phyloP scores from a whole-genome alignment of 2,329 filamentous ascomycete species.

The Verticillium isaacii region DNA sequence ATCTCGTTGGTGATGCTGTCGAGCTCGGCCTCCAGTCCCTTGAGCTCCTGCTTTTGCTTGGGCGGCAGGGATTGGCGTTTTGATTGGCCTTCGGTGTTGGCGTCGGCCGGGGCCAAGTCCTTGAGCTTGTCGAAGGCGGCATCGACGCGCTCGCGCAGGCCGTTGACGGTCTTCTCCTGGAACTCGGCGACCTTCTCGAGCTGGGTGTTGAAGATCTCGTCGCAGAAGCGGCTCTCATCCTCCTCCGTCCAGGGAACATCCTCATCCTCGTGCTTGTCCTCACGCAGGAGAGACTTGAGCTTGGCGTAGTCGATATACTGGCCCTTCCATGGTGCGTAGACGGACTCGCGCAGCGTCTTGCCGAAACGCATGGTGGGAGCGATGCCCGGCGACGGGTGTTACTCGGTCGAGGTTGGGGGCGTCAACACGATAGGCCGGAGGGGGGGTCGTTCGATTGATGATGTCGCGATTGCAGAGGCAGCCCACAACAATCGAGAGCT shows the following conservation, averaged over 20 bases:
- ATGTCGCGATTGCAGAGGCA: background rate
- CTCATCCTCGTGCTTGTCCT: constrained; percentile 60
- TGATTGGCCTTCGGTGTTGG: constrained; percentile 29
- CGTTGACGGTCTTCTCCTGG: constrained; percentile 70
- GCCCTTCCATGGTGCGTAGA: constrained; percentile 85
- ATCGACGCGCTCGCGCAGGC: constrained; percentile 50
- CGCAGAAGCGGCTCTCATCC: constrained; percentile 89
- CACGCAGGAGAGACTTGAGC: constrained; percentile 83
- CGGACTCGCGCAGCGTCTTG: constrained; percentile 73
- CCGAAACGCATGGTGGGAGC: constrained; percentile 77
- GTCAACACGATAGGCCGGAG: too few species aligned
- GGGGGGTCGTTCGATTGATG: background rate
- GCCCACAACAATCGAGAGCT: background rate
- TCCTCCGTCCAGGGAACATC: constrained; percentile 80
- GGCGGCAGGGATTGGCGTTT: constrained; percentile 14
- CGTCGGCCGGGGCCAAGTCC: constrained; percentile 70
- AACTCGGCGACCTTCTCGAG: constrained; percentile 92
- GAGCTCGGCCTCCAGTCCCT: constrained; percentile 72
- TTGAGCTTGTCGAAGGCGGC: constrained; percentile 65
- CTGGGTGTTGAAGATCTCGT: constrained; percentile 91
- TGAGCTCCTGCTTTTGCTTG: constrained; percentile 51
- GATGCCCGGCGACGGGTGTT: background rate
- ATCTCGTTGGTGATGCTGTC: constrained; percentile 87
- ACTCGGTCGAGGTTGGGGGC: background rate
- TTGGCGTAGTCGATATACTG: constrained; percentile 95